Base-by-base conservation (phyloP, 202 grass and related monocot genomes). In the Panicum virgatum region DNA sequence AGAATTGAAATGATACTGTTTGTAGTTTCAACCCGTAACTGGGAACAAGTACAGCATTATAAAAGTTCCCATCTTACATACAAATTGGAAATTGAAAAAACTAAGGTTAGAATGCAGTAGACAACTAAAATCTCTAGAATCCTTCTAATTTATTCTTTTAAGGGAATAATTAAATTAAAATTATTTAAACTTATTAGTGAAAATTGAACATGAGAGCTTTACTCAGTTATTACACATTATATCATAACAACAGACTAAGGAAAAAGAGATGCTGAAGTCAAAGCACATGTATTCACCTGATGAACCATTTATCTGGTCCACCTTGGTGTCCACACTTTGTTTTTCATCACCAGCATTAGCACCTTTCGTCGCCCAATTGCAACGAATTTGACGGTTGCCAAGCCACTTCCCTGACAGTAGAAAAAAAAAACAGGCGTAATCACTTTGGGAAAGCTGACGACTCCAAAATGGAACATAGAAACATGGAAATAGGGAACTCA, bases 331-430 rank as follows among this genome's bases (percentile, higher is more conserved):
- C 5, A 79, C 86, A 75, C 5, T 85, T 72, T 84, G 90, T 86
- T 96, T 93, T 66, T 96, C 93, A 23, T 96, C 93, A 80, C 86
- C 90, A 77, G 80, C 25, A 87, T 61, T 90, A 54, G 93, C 90
- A 44, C 93, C 85, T 75, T 96, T 96, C 1, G 90, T 93, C 48
- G 90, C 93, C 93, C 93, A 96, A 76, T 96, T 96, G 69, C 93
- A 96, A 63, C 93, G 88, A 75, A 96, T 91, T 88, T 96, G 90
- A 12, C 88, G 93, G 67, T 85, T 96, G 48, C 90, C 90, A 62
- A 93, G 86, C 93, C 88, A 96, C 62, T 85, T 93, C 19, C 90
- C 93, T 96, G 85, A 25, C 82, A 78, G 23, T 60, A 86, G 18
- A 40, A 78, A 32, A 57, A 86, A 32, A 14, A 73, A 83, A 46